Evolutionary conservation across 1,139 yeast genomes (phyloP), one percentile per base, ranked within the genome.

Genomic region (Saccharomycopsis phalli): DNA sequence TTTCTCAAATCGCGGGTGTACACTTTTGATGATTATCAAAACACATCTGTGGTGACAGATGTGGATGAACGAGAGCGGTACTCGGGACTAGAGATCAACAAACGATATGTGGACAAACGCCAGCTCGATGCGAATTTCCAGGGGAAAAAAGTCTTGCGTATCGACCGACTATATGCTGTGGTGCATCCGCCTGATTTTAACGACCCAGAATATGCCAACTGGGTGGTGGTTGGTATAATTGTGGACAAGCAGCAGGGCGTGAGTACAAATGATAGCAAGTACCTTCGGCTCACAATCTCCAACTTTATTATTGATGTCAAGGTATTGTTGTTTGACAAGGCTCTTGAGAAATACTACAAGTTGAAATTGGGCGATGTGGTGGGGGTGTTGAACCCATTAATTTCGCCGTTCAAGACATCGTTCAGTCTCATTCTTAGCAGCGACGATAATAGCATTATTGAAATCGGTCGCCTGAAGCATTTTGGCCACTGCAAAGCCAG

Each of bases 171-270:
- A 8, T 67, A 73, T 45, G 82, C 81, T 3, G 76, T 77, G 47
- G 76, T 84, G 1, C 51, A 58, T 31, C 80, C 91, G 4, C 94
- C 95, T 1, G 63, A 71, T 22, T 87, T 71, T 53, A 57, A 60
- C 4, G 81, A 81, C 39, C 95, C 95, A 0, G 60, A 64, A 26
- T 79, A 77, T 51, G 60, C 79, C 11, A 87, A 88, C 53, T 87
- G 84, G 81, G 77, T 81, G 18, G 69, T 81, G 7, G 55, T 79
- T 19, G 96, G 94, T 1, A 68, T 82, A 6, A 63, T 88, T 0
- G 64, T 76, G 4, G 55, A 58, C 26, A 87, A 86, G 53, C 63
- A 76, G 3, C 71, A 67, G 4, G 55, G 61, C n/a, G 60, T 76
- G 0, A 53, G 62, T 16, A 63, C 68, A 36, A 61, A 63, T 3